Evolutionary conservation across 208 protist species (phyloP).

Genomic region (Leishmania gerbilli): DNA sequence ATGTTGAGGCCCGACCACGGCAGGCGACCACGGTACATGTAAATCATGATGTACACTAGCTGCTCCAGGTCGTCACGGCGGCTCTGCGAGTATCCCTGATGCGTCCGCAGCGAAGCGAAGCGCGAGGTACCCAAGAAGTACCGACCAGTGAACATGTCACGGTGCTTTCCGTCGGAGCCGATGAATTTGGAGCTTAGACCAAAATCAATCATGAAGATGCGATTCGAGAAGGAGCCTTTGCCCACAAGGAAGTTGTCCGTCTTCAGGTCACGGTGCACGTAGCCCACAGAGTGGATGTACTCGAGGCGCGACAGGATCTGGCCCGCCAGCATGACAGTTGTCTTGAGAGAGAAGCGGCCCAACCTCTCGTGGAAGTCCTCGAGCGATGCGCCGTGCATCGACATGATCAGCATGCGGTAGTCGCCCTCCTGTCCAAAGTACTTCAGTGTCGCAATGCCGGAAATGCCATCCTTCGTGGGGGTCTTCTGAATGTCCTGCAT

Average conservation of each 20-base stretch:
- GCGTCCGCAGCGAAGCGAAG: slow-evolving; percentile 97
- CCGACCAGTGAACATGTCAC: slow-evolving; percentile 85
- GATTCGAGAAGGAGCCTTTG: slow-evolving; percentile 74
- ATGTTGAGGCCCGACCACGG: slow-evolving; percentile 95
- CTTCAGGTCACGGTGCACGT: slow-evolving; percentile 98
- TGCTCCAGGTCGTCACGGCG: slow-evolving; percentile 92
- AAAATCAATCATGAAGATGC: slow-evolving; percentile 95
- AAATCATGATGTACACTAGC: slow-evolving; percentile 95
- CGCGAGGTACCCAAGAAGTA: slow-evolving; percentile 96
- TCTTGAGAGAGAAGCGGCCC: slow-evolving; percentile 97
- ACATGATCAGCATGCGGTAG: slow-evolving; percentile 99
- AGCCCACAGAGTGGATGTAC: slow-evolving; percentile 97
- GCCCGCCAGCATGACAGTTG: slow-evolving; percentile 98
- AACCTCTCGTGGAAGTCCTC: slow-evolving; percentile 91
- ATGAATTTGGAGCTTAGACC: slow-evolving; percentile 90
- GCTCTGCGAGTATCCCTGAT: slow-evolving; percentile 92
- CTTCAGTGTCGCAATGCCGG: slow-evolving; percentile 95
- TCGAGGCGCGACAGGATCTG: slow-evolving; percentile 98
- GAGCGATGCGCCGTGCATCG: slow-evolving; percentile 97
- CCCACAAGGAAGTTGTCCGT: slow-evolving; percentile 99
- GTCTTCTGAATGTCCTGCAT: slow-evolving; percentile 84
- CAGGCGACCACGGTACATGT: slow-evolving; percentile 94
- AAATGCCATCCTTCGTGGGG: slow-evolving; percentile 41
- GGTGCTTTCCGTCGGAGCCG: slow-evolving; percentile 57
- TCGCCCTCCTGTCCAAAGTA: slow-evolving; percentile 97